Evolutionary conservation across 331 rosid genomes (phyloP).

Genomic region (Arachis monticola): DNA sequence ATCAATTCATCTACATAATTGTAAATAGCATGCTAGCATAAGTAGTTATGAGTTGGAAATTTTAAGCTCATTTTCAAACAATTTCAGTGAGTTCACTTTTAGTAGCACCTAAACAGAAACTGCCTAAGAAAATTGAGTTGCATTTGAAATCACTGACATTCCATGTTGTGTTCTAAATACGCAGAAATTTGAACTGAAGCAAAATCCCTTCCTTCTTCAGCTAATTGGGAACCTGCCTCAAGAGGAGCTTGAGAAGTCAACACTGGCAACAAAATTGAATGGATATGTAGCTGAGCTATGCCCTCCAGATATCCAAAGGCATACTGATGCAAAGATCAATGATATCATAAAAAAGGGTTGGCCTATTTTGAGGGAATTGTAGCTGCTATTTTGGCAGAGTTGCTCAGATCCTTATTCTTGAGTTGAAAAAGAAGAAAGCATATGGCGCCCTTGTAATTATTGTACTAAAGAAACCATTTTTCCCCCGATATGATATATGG

Average conservation of each 20-base stretch:
- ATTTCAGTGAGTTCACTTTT: conserved; percentile 12
- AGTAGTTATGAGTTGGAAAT: conserved; percentile 19
- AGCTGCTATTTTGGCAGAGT: conserved; percentile 38
- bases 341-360: conserved; percentile 82
- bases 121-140: conserved; percentile 5
- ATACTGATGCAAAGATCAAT: conserved; percentile 75
- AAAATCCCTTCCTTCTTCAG: conserved; percentile 75
- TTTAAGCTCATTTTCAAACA: neutral
- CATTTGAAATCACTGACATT: conserved; percentile 6
- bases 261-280: conserved; percentile 77
- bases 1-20: neutral
- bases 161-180: conserved; percentile 32
- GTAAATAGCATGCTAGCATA: conserved; percentile 5
- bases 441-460: conserved; percentile 35
- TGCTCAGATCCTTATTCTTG: conserved; percentile 30
- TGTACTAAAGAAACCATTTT: conserved; percentile 17
- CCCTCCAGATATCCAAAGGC: conserved; percentile 71
- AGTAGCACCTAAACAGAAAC: neutral
- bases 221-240: conserved; percentile 84
- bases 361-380: conserved; percentile 86
- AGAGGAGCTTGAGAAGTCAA: conserved; percentile 86
- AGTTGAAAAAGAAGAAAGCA: conserved; percentile 23
- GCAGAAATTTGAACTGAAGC: conserved; percentile 98
- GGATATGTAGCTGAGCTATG: conserved; percentile 91
- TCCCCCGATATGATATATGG: neutral